Evolutionary conservation across 148 eudicot species (phyloP), one percentile per base, ranked within the genome.

Genomic region (Rhododendron ferrugineum): DNA sequence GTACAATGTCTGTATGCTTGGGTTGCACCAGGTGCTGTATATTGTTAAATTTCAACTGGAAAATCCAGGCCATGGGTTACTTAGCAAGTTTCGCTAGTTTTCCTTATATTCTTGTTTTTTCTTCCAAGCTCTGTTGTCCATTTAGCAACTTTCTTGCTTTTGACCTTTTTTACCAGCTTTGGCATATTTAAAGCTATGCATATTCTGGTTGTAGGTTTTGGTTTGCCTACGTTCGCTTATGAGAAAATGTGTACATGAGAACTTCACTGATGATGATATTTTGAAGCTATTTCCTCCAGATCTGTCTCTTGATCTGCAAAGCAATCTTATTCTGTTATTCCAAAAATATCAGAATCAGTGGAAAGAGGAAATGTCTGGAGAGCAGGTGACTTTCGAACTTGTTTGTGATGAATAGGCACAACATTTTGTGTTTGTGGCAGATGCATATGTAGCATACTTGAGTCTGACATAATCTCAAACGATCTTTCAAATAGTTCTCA

Each of bases 221-320:
- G 90, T 86, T 60, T 88, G 88, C 90, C 84, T 88, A 37, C 88
- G 90, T 22, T 88, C 84, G 26, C 84, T 88, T 83, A 83, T 86
- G 77, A 86, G 90, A 74, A 88, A 86, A 86, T 86, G 79, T 37
- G 84, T 34, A 40, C 85, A 30, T 32, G 85, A 80, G 78, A 88
- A 80, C 50, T 74, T 84, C 49, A 22, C 79, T 26, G 79, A 66
- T 46, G 84, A 58, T 80, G 86, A 79, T 62, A 36, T 88, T 11
- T 58, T 84, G 88, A 86, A 86, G 88, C 79, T 88, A 54, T 73
- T 88, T 83, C 90, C 90, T 44, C 82, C 84, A 30, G 84, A 86
- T 72, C 37, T 88, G 74, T 56, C 90, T 37, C 84, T 83, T 50
- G 90, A 84, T 50, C 80, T 88, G 78, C 86, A 74, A 74, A 83